Evolutionary conservation across 148 eudicot genomes (phyloP), one percentile per base, ranked within the genome.

Genomic region (Nepenthes gracilis): DNA sequence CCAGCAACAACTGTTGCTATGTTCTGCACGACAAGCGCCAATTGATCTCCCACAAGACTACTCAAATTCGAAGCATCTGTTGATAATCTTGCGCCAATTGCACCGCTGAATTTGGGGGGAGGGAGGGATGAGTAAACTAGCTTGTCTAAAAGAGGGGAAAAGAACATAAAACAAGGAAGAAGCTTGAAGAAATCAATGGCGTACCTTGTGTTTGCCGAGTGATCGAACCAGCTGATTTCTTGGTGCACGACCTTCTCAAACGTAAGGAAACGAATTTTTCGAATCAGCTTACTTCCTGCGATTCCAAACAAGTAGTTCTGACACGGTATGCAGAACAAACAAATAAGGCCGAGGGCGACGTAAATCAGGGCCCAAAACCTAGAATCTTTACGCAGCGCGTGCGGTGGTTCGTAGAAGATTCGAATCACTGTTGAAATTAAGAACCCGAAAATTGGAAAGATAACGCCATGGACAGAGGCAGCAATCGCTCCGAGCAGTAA

Each of bases 161-260:
- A 11, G 51, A 51, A 67, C 12, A 34, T 57, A 55, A 1, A 12
- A 36, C 0, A 1, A 33, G 38, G n/a, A 35, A 67, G 55, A 34
- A 33, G 34, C 10, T 6, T 8, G 40, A 33, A n/a, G 15, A 49
- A 12, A 4, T 32, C 8, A 60, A 0, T 23, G 23, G 23, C 23
- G 23, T 23, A 87, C 96, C 97, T 90, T 57, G 97, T 81, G 64
- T 91, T 78, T 58, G 75, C 81, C 35, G 93, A 86, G 57, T 87
- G 80, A 63, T 91, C 97, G 62, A 91, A 91, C 97, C 93, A 87
- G 54, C 84, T 83, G 49, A 85, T 80, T 70, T 87, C 96, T 69
- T 87, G 92, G 64, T 85, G 87, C 5, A 85, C 87, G 33, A 83
- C 79, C 72, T 85, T 91, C 64, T 80, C 73, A 64, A 87, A 91